Percentiles rank a stretch among this genome's conserved stretches.
These are phyloP conservation scores for Ceratonia siliqua DNA, from an alignment of 306 rosid genomes.

Conservation along the genomic window DNA sequence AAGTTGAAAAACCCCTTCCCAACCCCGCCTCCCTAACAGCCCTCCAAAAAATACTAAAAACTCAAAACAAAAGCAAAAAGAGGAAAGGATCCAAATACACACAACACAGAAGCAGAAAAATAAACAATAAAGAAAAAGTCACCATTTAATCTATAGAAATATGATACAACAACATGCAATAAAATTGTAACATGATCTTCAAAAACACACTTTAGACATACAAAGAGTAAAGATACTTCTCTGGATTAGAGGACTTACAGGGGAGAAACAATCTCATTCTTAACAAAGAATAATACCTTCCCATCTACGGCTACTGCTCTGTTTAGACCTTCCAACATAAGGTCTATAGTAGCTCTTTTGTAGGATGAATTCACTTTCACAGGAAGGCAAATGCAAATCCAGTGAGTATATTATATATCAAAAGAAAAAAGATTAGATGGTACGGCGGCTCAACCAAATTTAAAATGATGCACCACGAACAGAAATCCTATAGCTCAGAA, in stretches of 20 bases:
- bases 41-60: neutral
- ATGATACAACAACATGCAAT: neutral
- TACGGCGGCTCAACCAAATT: conserved; percentile 15
- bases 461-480: conserved; percentile 23
- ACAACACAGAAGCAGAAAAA: neutral
- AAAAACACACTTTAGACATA: neutral
- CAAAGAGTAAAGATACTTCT: conserved; percentile 18
- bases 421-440: neutral
- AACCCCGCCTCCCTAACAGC: neutral
- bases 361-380: conserved; percentile 57
- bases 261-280: conserved; percentile 72
- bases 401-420: conserved; percentile 31
- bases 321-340: conserved; percentile 76
- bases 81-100: neutral
- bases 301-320: conserved; percentile 72
- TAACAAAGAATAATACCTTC: conserved; percentile 77
- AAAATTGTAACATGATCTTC: neutral
- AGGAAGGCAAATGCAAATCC: conserved; percentile 34
- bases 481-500: conserved; percentile 22
- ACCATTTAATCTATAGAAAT: neutral
- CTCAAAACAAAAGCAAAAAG: neutral
- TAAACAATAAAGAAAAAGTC: neutral
- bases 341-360: conserved; percentile 59
- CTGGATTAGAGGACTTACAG: conserved; percentile 61
- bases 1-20: neutral